phyloP scores from a whole-genome alignment of 805 yeast species.

The Candida nonsorbophila region DNA sequence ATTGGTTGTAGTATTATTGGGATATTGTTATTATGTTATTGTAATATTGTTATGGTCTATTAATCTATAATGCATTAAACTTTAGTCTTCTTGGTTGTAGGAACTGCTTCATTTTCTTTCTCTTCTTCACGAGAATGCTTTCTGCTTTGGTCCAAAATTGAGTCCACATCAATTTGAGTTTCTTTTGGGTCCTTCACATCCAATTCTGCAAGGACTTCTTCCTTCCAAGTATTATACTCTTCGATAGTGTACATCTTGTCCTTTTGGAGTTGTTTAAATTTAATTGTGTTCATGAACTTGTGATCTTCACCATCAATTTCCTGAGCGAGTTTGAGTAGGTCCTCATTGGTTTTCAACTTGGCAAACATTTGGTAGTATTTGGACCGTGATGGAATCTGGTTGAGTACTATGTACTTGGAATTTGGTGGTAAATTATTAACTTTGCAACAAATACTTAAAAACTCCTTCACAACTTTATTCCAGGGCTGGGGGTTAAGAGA shows the following conservation, averaged over 20 bases:
- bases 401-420: slow-evolving; percentile 73
- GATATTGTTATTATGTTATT: no score
- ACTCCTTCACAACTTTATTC: slow-evolving; percentile 52
- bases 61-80: no score
- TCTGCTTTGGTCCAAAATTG: neutral
- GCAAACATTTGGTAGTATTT: slow-evolving; percentile 49
- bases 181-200: no score
- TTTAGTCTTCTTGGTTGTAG: neutral
- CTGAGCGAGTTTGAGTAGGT: slow-evolving; percentile 33
- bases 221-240: slow-evolving; percentile 6
- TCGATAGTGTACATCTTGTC: slow-evolving; percentile 14
- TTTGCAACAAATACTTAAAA: slow-evolving; percentile 44
- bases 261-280: slow-evolving; percentile 26
- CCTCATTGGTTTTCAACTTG: slow-evolving; percentile 50
- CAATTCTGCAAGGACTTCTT: neutral
- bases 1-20: no score
- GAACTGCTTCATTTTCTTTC: no score
- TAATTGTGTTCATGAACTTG: slow-evolving; percentile 25
- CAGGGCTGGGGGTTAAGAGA: slow-evolving; percentile 43
- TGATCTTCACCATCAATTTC: slow-evolving; percentile 33
- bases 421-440: slow-evolving; percentile 65
- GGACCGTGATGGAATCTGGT: slow-evolving; percentile 75
- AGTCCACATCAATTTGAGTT: no score
- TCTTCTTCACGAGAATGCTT: neutral
- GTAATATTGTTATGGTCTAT: no score